Conservation (phyloP, 2,329 filamentous ascomycete genomes). For the Penicillium sp. region DNA sequence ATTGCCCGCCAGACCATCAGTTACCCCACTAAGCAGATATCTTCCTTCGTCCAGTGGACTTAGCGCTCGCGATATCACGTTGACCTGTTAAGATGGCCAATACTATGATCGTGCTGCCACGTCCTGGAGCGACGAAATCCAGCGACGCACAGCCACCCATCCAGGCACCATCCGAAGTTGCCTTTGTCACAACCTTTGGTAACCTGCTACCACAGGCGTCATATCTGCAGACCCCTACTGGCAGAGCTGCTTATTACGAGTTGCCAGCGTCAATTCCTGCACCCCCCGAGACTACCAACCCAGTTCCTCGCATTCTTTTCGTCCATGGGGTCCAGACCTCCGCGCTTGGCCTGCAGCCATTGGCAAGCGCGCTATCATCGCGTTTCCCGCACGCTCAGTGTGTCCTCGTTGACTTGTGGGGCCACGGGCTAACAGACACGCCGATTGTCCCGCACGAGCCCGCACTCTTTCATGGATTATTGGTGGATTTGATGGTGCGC, state of each 20-base stretch:
- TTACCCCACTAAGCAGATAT: neutral
- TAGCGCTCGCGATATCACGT: neutral
- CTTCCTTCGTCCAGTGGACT: neutral
- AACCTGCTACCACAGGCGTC: conserved; percentile 22
- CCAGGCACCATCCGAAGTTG: conserved; percentile 27
- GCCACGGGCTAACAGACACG: conserved; percentile 56
- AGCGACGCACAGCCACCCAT: conserved; percentile 10
- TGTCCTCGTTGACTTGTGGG: conserved; percentile 55
- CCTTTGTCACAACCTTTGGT: conserved; percentile 28
- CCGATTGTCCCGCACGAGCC: conserved; percentile 47
- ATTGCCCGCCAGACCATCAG: neutral
- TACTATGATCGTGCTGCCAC: conserved; percentile 20
- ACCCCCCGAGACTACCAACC: neutral
- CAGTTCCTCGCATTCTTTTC: conserved; percentile 42
- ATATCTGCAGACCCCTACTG: conserved; percentile 23
- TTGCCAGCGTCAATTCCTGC: conserved; percentile 3
- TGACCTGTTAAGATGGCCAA: conserved; percentile 15
- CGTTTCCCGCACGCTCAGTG: conserved; percentile 42
- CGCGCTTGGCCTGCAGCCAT: conserved; percentile 51
- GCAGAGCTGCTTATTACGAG: conserved; percentile 25
- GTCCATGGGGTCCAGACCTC: conserved; percentile 57
- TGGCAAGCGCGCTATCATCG: conserved; percentile 41
- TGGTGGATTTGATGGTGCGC: conserved; percentile 44
- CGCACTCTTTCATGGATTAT: conserved; percentile 46
- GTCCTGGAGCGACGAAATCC: conserved; percentile 14